phyloP scores from a whole-genome alignment of 805 yeast species.

The Lachancea fermentati region DNA sequence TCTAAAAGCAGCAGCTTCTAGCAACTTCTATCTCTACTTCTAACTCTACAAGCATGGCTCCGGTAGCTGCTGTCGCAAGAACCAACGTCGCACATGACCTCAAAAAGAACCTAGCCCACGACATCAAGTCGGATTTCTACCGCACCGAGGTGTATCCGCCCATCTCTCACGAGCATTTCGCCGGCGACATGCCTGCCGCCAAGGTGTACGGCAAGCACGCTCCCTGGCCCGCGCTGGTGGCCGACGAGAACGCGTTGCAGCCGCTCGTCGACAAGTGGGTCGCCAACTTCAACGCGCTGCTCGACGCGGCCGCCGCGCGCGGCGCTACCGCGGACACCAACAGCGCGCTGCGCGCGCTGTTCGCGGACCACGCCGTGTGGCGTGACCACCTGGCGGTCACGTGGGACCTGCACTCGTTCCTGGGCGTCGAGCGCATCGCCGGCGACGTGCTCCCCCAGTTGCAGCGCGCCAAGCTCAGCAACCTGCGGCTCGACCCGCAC shows the following conservation, averaged over 20 bases:
- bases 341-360: constrained; percentile 19
- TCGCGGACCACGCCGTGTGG: constrained; percentile 33
- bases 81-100: neutral
- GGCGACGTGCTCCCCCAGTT: constrained; percentile 11
- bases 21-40: neutral
- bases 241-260: constrained; percentile 17
- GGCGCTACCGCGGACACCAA: constrained; percentile 9
- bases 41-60: neutral
- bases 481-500: constrained; percentile 26
- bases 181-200: constrained; percentile 25
- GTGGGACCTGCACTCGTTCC: constrained; percentile 32
- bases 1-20: too few species aligned
- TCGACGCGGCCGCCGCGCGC: constrained; percentile 10
- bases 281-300: constrained; percentile 25
- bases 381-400: constrained; percentile 35
- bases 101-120: neutral
- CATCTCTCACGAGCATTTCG: constrained; percentile 17
- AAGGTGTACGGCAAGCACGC: constrained; percentile 26
- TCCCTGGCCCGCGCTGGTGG: constrained; percentile 27
- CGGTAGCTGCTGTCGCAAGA: neutral
- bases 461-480: constrained; percentile 22
- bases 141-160: constrained; percentile 23
- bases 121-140: constrained; percentile 1
- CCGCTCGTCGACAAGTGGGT: constrained; percentile 30
- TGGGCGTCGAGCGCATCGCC: constrained; percentile 30